phyloP scores from a whole-genome alignment of 2,329 filamentous ascomycete genomes.

The Trichoderma pleuroti region DNA sequence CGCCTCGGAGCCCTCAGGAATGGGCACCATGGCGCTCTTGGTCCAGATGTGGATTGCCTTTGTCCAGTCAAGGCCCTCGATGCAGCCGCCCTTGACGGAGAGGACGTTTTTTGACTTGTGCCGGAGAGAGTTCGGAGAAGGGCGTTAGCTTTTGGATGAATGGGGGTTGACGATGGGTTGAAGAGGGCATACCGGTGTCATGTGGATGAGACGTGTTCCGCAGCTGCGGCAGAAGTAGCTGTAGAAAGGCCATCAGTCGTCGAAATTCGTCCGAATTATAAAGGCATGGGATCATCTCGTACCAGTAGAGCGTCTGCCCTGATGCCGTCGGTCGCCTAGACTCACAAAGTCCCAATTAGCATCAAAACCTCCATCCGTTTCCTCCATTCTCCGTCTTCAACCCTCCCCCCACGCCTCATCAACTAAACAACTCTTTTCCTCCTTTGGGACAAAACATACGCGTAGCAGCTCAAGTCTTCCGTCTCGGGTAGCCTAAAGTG shows the following conservation, averaged over 20 bases:
- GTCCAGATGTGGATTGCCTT: slow-evolving; percentile 65
- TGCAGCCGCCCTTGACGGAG: slow-evolving; percentile 64
- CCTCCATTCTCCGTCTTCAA: background rate
- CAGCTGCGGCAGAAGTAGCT: slow-evolving; percentile 66
- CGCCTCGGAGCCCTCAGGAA: slow-evolving; percentile 60
- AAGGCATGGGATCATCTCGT: slow-evolving; percentile 21
- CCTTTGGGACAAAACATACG: slow-evolving; percentile 37
- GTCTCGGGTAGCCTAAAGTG: slow-evolving; percentile 55
- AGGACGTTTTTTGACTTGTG: slow-evolving; percentile 54
- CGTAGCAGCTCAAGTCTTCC: slow-evolving; percentile 51
- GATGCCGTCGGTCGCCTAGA: slow-evolving; percentile 53
- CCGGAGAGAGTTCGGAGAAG: background rate
- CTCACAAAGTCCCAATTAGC: background rate
- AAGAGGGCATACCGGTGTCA: slow-evolving; percentile 46
- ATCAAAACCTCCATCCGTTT: background rate
- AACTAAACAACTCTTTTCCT: background rate
- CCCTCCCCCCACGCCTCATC: background rate
- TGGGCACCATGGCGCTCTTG: slow-evolving; percentile 63
- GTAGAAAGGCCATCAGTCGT: slow-evolving; percentile 12
- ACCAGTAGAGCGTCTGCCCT: slow-evolving; percentile 58
- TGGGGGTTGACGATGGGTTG: background rate
- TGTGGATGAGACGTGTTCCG: slow-evolving; percentile 63
- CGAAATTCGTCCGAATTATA: background rate
- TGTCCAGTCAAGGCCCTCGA: slow-evolving; percentile 60
- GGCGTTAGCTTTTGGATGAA: slow-evolving; percentile 14